Percentiles rank a stretch among this genome's conserved stretches.
Evolutionary conservation across 2,329 filamentous ascomycete genomes (phyloP).

Genomic region (Sarocladium strictum): DNA sequence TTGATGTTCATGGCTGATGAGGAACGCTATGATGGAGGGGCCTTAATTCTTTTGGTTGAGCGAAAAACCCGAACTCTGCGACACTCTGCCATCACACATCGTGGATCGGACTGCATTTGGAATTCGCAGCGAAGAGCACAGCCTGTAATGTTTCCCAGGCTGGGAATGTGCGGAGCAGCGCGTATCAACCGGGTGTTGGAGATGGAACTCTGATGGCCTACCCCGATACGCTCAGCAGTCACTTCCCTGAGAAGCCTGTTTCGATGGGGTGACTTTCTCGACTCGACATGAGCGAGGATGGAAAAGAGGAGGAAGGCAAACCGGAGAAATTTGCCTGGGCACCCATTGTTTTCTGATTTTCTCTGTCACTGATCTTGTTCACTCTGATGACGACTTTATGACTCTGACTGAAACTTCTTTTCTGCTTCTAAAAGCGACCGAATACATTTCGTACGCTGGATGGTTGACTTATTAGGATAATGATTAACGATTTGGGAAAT

Average conservation of each 20-base stretch:
- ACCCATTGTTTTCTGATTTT: constrained; percentile 10
- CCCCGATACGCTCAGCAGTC: not conserved
- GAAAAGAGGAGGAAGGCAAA: constrained; percentile 9
- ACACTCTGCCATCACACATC: not conserved
- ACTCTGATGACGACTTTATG: constrained; percentile 29
- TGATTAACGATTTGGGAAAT: constrained; percentile 2
- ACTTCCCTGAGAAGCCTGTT: not conserved
- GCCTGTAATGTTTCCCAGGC: constrained; percentile 33
- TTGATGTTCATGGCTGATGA: constrained; percentile 1
- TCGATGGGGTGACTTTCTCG: not conserved
- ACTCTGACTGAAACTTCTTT: constrained; percentile 15
- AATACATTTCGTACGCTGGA: not conserved
- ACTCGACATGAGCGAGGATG: constrained; percentile 6
- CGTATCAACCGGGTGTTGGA: not conserved
- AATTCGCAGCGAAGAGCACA: constrained; percentile 5
- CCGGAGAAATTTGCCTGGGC: constrained; percentile 5
- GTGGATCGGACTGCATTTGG: constrained; percentile 6
- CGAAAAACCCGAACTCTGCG: constrained; percentile 1
- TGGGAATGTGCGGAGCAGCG: constrained; percentile 19
- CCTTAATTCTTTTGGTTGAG: constrained; percentile 5
- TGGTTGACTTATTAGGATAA: constrained; percentile 8
- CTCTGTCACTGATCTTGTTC: constrained; percentile 13
- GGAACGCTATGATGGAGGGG: constrained; percentile 5
- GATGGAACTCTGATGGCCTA: not conserved
- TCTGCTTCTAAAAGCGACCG: constrained; percentile 7